Percentiles rank a stretch among this genome's conserved stretches.
These are phyloP conservation scores for Aspergillus sp. DNA, from an alignment of 2,329 filamentous ascomycete genomes.

Conservation along the genomic window DNA sequence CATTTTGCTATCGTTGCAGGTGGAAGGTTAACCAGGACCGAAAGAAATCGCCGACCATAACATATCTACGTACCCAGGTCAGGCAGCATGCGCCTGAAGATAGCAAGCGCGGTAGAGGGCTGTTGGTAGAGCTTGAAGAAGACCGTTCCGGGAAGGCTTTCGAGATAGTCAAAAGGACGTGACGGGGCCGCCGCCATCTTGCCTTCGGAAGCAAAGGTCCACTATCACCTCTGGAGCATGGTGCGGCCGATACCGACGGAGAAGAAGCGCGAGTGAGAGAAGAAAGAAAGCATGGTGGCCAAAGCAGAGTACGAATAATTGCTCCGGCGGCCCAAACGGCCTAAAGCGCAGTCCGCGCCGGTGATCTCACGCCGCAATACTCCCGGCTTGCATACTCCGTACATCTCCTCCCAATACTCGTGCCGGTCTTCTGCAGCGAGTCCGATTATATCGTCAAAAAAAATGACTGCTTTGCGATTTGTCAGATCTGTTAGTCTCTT, in stretches of 20 bases:
- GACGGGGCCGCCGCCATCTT: conserved; percentile 58
- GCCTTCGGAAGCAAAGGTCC: conserved; percentile 21
- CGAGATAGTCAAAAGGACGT: conserved; percentile 82
- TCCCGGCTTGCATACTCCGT: conserved; percentile 2
- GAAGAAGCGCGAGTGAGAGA: background rate
- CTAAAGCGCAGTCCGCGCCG: conserved; percentile 28
- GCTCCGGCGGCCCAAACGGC: conserved; percentile 32
- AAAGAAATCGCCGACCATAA: conserved; percentile 2
- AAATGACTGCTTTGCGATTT: conserved; percentile 60
- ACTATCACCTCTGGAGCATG: conserved; percentile 29
- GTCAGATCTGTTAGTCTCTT: conserved; percentile 59
- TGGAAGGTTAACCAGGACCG: conserved; percentile 5
- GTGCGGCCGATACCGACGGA: conserved; percentile 16
- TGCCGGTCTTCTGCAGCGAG: background rate
- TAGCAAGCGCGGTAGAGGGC: conserved; percentile 89
- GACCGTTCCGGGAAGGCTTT: conserved; percentile 83
- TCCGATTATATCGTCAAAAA: conserved; percentile 8
- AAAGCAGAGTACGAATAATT: conserved; percentile 1
- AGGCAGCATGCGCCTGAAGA: conserved; percentile 95
- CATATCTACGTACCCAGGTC: conserved; percentile 66
- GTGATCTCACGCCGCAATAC: conserved; percentile 21
- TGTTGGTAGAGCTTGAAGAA: conserved; percentile 93
- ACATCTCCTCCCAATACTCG: background rate
- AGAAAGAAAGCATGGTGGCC: background rate
- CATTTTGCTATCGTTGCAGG: conserved; percentile 68